phyloP scores from a whole-genome alignment of 371 early-diverging fungal genomes.

The Mortierella sp. region DNA sequence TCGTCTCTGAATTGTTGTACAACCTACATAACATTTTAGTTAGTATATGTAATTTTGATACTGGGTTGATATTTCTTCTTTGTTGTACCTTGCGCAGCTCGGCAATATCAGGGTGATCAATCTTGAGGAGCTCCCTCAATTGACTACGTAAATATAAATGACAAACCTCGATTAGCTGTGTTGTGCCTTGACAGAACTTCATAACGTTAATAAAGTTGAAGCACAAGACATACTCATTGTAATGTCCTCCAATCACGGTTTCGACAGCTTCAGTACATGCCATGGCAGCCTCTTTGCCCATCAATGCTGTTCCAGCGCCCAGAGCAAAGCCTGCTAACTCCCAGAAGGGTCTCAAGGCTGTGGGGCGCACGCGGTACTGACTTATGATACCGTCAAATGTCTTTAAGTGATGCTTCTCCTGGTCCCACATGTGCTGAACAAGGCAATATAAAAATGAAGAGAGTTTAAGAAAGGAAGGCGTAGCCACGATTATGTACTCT shows the following conservation, averaged over 20 bases:
- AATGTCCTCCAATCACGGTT: constrained; percentile 96
- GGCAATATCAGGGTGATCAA: constrained; percentile 73
- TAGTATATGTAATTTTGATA: neutral
- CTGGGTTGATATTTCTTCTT: neutral
- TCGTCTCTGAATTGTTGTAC: constrained; percentile 94
- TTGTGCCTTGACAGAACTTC: constrained; percentile 9
- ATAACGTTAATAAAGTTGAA: neutral
- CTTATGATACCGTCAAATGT: constrained; percentile 83
- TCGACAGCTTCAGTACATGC: constrained; percentile 99
- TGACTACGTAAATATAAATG: constrained; percentile 62
- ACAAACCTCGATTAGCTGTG: neutral
- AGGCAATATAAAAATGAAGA: neutral
- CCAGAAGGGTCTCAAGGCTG: constrained; percentile 89
- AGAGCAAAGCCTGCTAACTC: constrained; percentile 89
- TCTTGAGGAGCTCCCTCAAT: constrained; percentile 77
- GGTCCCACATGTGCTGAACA: constrained; percentile 92
- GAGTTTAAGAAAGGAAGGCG: neutral
- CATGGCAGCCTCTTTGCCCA: constrained; percentile 97
- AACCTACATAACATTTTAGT: constrained; percentile 36
- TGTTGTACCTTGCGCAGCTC: constrained; percentile 76
- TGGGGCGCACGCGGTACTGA: constrained; percentile 87
- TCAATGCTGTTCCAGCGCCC: constrained; percentile 88
- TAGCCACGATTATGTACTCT: neutral
- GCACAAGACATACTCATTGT: constrained; percentile 81
- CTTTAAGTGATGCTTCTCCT: constrained; percentile 88